Conservation (phyloP, 2,329 filamentous ascomycete species). For the Daldinia sp. region DNA sequence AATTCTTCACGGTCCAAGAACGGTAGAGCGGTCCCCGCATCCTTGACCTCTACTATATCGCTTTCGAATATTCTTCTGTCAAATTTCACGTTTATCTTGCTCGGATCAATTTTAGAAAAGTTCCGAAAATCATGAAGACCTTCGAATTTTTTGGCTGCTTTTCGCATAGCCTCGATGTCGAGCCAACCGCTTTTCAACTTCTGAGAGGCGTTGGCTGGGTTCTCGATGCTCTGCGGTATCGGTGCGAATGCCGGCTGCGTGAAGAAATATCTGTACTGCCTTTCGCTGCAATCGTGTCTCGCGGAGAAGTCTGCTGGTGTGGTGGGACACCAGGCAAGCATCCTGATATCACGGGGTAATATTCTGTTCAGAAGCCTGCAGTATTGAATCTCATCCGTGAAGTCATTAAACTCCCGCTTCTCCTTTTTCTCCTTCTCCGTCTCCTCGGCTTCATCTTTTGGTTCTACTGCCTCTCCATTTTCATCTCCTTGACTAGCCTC, state of each 20-base stretch:
- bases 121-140: conserved; percentile 96
- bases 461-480: conserved; percentile 31
- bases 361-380: conserved; percentile 85
- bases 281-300: conserved; percentile 90
- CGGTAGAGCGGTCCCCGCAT: conserved; percentile 64
- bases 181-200: conserved; percentile 77
- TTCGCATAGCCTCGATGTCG: conserved; percentile 86
- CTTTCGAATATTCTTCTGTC: conserved; percentile 82
- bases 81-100: conserved; percentile 90
- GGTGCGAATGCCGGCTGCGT: conserved; percentile 90
- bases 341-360: conserved; percentile 87
- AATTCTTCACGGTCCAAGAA: conserved; percentile 65
- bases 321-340: conserved; percentile 92
- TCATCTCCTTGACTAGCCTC: conserved; percentile 30
- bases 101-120: conserved; percentile 92
- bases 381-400: conserved; percentile 87
- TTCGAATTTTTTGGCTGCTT: conserved; percentile 82
- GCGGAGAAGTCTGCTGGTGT: conserved; percentile 86
- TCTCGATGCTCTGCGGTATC: conserved; percentile 65
- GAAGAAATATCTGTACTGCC: conserved; percentile 97
- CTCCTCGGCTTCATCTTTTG: conserved; percentile 31
- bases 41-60: conserved; percentile 78
- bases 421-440: conserved; percentile 39
- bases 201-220: conserved; percentile 52
- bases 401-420: conserved; percentile 68